Evolutionary conservation across 2,329 filamentous ascomycete species (phyloP).

Genomic region (Lachnellula arida): DNA sequence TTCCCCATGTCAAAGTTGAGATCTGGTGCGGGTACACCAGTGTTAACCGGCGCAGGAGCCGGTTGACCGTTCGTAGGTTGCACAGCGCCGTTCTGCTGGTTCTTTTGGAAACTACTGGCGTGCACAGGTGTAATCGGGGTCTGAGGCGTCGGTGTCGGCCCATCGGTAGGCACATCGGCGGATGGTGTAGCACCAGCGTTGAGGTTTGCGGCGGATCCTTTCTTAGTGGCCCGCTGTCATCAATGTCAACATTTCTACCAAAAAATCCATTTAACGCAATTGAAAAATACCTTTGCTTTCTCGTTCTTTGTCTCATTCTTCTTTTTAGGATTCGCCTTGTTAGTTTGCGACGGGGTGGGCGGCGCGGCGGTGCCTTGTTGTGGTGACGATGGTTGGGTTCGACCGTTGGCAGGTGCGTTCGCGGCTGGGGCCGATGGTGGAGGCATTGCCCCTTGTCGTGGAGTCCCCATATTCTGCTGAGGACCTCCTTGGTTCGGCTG

Average conservation of each 20-base stretch:
- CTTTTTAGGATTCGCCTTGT: conserved; percentile 73
- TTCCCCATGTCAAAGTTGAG: conserved; percentile 46
- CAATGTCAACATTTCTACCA: conserved; percentile 33
- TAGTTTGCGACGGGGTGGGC: conserved; percentile 68
- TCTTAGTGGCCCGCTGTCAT: conserved; percentile 42
- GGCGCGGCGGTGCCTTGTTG: conserved; percentile 62
- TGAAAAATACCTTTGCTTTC: conserved; percentile 59
- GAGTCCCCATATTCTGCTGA: conserved; percentile 48
- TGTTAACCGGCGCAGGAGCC: conserved; percentile 37
- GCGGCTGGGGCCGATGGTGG: conserved; percentile 55
- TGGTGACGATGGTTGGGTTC: conserved; percentile 57
- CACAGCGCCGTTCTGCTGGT: conserved; percentile 40
- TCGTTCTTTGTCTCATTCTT: conserved; percentile 83
- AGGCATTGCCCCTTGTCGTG: conserved; percentile 68
- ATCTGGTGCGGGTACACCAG: conserved; percentile 45
- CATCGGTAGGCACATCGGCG: conserved; percentile 50
- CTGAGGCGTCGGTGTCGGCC: conserved; percentile 55
- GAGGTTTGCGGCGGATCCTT: conserved; percentile 56
- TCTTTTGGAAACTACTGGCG: conserved; percentile 40
- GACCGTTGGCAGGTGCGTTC: conserved; percentile 47
- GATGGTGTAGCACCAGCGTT: conserved; percentile 53
- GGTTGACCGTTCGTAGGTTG: conserved; percentile 37
- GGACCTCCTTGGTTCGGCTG: conserved; percentile 37
- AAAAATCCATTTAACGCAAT: conserved; percentile 30
- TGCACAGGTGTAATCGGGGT: conserved; percentile 61